These are phyloP conservation scores for Xylaria sp. DNA, from an alignment of 2,329 filamentous ascomycete genomes.

Conservation along the genomic window DNA sequence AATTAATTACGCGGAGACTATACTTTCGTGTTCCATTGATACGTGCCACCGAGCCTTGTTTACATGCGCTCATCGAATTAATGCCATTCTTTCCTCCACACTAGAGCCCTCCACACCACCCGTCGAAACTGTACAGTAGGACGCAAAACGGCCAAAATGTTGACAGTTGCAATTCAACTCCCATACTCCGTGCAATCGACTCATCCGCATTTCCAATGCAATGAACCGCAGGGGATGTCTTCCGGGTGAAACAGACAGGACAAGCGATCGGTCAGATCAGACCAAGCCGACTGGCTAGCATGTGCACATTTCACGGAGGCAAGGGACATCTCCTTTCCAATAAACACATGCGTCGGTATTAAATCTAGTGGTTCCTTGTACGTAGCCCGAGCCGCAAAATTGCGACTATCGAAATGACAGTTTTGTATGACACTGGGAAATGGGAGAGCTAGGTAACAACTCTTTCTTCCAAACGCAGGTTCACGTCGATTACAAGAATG, in stretches of 20 bases:
- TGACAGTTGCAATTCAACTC: neutral
- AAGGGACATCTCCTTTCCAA: constrained; percentile 24
- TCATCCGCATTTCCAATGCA: constrained; percentile 3
- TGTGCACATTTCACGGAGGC: constrained; percentile 4
- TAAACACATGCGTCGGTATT: constrained; percentile 44
- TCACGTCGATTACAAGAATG: constrained; percentile 52
- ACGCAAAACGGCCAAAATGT: neutral
- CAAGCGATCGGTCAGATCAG: neutral
- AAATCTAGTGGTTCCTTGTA: constrained; percentile 49
- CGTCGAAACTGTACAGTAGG: neutral
- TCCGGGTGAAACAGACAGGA: neutral
- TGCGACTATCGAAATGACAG: constrained; percentile 35
- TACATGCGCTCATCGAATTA: neutral
- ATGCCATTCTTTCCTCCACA: neutral
- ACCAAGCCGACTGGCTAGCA: neutral
- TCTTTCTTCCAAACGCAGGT: constrained; percentile 20
- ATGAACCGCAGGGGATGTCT: neutral
- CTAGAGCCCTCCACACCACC: neutral
- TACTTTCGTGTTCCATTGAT: neutral
- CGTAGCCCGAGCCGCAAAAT: constrained; percentile 36
- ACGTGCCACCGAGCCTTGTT: neutral
- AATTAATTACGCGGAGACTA: neutral
- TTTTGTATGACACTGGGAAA: constrained; percentile 35
- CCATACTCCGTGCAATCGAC: constrained; percentile 1
- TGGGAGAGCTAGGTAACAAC: constrained; percentile 29